phyloP scores from a whole-genome alignment of 2,329 filamentous ascomycete genomes.

The Paecilomyces niveus region DNA sequence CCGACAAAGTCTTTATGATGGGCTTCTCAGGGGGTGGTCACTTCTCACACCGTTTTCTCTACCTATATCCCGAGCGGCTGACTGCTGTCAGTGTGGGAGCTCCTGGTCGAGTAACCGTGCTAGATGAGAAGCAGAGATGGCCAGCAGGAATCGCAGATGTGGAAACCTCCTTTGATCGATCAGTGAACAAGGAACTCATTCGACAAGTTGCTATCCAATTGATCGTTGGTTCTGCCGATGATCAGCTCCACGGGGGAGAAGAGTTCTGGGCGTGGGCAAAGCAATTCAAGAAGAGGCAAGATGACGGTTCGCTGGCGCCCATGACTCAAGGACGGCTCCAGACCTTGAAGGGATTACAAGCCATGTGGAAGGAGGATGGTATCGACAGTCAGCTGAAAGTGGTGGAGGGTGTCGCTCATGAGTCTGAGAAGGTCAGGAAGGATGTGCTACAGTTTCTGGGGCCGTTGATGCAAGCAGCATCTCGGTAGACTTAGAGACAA shows the following conservation, averaged over 20 bases:
- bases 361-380: conserved; percentile 11
- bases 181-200: conserved; percentile 9
- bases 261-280: background rate
- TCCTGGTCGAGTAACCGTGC: conserved; percentile 18
- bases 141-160: conserved; percentile 8
- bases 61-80: conserved; percentile 23
- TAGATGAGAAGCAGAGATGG: conserved; percentile 15
- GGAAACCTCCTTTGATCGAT: conserved; percentile 7
- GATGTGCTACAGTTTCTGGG: conserved; percentile 1
- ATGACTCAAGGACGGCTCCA: background rate
- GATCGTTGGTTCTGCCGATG: background rate
- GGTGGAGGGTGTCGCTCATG: conserved; percentile 15
- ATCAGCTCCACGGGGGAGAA: background rate
- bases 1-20: conserved; percentile 18
- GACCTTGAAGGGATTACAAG: conserved; percentile 4
- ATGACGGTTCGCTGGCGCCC: background rate
- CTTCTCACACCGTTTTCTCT: conserved; percentile 25
- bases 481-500: no score
- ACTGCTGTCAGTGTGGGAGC: conserved; percentile 22
- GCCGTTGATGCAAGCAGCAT: background rate
- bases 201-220: background rate
- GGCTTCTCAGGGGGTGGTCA: conserved; percentile 27
- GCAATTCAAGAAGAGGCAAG: background rate
- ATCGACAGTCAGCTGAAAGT: conserved; percentile 15
- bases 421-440: conserved; percentile 3